Evolutionary conservation across 768 basidiomycete species (phyloP).

Genomic region (Clitopilus passeckerianus): DNA sequence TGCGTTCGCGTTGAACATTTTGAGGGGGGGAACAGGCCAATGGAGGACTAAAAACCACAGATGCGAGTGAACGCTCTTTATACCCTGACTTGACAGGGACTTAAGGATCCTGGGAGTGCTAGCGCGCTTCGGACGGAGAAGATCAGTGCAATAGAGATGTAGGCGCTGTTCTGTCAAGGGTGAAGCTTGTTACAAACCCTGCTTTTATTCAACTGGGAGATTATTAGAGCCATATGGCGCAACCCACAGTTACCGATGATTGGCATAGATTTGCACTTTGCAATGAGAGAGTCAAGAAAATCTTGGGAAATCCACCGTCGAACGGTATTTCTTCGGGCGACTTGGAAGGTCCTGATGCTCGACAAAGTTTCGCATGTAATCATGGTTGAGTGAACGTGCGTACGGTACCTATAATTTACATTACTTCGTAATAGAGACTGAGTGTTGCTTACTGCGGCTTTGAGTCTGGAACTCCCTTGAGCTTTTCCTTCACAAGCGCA

Average conservation of each 20-base stretch:
- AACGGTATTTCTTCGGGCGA: too few relatives aligned
- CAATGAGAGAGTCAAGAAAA: too few relatives aligned
- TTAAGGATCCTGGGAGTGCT: neutral
- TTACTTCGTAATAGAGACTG: neutral
- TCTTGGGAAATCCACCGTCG: too few relatives aligned
- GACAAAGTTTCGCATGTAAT: too few relatives aligned
- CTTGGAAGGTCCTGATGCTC: too few relatives aligned
- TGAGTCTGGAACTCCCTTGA: slow-evolving; percentile 41
- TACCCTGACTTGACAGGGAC: neutral
- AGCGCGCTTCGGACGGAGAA: too few relatives aligned
- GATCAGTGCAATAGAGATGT: neutral
- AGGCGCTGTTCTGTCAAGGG: neutral
- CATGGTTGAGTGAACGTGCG: too few relatives aligned
- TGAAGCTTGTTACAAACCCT: neutral
- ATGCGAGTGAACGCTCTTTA: neutral
- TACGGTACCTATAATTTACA: neutral
- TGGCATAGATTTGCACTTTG: too few relatives aligned
- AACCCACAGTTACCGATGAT: neutral
- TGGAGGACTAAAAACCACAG: neutral
- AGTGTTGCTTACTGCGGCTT: neutral
- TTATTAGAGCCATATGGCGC: neutral
- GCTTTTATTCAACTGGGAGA: neutral
- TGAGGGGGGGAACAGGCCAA: neutral
- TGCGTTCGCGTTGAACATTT: neutral
- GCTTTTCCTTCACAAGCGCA: slow-evolving; percentile 72